Evolutionary conservation across 2,329 filamentous ascomycete species (phyloP).

Genomic region (Ceratocystis colombiana): DNA sequence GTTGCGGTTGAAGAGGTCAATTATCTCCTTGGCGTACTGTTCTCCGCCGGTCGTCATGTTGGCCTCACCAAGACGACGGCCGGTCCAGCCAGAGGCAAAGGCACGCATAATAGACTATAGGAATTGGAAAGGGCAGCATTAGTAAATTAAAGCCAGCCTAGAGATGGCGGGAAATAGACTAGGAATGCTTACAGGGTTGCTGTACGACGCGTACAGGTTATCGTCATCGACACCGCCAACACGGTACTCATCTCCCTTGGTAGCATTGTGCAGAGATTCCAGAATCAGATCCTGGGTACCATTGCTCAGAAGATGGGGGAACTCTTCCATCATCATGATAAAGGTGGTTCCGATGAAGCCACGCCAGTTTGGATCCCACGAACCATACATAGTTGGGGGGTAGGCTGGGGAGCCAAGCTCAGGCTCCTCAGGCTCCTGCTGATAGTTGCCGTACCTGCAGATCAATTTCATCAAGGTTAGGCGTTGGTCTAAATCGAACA

Average conservation of each 20-base stretch:
- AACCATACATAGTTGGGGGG: constrained; percentile 42
- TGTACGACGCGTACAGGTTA: constrained; percentile 53
- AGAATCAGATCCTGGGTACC: constrained; percentile 39
- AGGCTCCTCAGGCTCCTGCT: constrained; percentile 47
- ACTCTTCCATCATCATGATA: constrained; percentile 51
- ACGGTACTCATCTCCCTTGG: constrained; percentile 50
- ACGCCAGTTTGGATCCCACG: constrained; percentile 56
- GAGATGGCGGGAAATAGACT: background rate
- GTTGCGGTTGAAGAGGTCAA: constrained; percentile 46
- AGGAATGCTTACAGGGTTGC: constrained; percentile 39
- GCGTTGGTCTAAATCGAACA: background rate
- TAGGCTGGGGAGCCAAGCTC: constrained; percentile 45
- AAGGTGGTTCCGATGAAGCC: constrained; percentile 52
- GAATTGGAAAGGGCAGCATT: constrained; percentile 19
- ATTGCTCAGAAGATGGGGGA: constrained; percentile 37
- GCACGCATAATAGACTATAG: constrained; percentile 49
- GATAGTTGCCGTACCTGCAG: constrained; percentile 40
- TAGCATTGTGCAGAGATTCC: constrained; percentile 44
- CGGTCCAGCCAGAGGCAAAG: constrained; percentile 50
- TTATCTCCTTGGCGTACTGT: constrained; percentile 44
- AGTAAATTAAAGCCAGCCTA: constrained; percentile 14
- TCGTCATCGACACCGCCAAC: constrained; percentile 51
- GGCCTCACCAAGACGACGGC: constrained; percentile 41
- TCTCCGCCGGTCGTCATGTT: constrained; percentile 53
- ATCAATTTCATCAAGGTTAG: constrained; percentile 32